phyloP scores from a whole-genome alignment of 78 protist genomes.

The Dictyostelium intermedium region DNA sequence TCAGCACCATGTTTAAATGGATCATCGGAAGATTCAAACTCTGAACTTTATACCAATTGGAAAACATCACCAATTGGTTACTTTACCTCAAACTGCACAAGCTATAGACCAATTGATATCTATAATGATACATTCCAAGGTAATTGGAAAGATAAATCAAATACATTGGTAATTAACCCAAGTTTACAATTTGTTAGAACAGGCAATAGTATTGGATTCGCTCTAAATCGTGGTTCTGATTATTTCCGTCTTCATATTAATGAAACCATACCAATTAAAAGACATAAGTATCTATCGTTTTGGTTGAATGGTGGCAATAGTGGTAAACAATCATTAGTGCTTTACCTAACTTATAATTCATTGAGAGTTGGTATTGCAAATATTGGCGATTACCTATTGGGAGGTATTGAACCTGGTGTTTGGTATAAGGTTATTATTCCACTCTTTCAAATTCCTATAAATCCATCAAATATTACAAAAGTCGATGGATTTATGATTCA shows the following conservation, averaged over 20 bases:
- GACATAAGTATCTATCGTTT: constrained; percentile 33
- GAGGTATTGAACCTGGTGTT: not conserved
- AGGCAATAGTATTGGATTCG: constrained; percentile 21
- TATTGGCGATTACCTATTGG: constrained; percentile 9
- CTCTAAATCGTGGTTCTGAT: not conserved
- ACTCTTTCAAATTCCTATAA: not conserved
- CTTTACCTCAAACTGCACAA: constrained; percentile 29
- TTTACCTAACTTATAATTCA: not conserved
- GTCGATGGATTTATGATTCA: constrained; percentile 27
- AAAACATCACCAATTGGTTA: constrained; percentile 9
- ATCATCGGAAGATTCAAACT: not conserved
- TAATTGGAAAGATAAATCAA: constrained; percentile 2
- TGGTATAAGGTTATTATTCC: constrained; percentile 56
- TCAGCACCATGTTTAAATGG: constrained; percentile 5
- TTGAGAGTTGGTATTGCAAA: not conserved
- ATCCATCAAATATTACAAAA: not conserved
- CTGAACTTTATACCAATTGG: not conserved
- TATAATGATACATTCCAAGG: constrained; percentile 9
- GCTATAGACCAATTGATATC: not conserved
- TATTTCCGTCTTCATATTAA: constrained; percentile 10
- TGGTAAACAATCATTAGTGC: constrained; percentile 7
- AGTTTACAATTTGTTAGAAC: not conserved
- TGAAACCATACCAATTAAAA: not conserved
- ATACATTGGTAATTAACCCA: not conserved
- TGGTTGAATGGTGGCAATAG: constrained; percentile 49